A percentile compares a stretch with the other conserved stretches of the same genome.
Conservation (phyloP, 2,329 filamentous ascomycete genomes). For the Aspergillus sp. region DNA sequence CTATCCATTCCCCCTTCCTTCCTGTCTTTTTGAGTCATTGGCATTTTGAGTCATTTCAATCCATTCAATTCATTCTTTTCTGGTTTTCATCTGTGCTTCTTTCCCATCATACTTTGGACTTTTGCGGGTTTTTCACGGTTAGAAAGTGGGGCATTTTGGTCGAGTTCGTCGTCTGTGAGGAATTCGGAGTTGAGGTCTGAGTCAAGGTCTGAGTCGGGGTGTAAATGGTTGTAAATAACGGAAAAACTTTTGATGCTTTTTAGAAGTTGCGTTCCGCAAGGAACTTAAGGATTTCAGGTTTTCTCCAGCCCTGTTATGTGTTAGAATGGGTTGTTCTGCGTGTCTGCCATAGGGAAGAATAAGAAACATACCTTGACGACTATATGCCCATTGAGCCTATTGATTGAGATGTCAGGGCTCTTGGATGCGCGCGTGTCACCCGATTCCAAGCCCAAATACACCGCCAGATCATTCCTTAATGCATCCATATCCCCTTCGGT, state of each 20-base stretch:
- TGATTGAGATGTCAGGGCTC: slow-evolving; percentile 41
- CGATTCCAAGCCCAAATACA: slow-evolving; percentile 48
- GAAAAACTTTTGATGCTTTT: slow-evolving; percentile 5
- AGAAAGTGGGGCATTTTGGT: too few relatives aligned
- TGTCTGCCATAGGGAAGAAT: not conserved
- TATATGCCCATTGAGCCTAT: slow-evolving; percentile 62
- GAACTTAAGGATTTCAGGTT: slow-evolving; percentile 42
- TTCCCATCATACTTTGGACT: too few relatives aligned
- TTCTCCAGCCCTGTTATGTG: slow-evolving; percentile 40
- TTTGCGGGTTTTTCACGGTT: too few relatives aligned
- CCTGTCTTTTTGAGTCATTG: too few relatives aligned
- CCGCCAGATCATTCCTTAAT: slow-evolving; percentile 56
- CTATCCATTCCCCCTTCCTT: too few relatives aligned
- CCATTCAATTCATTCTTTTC: too few relatives aligned
- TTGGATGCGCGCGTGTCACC: slow-evolving; percentile 32
- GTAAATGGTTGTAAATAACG: not conserved
- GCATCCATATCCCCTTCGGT: slow-evolving; percentile 62
- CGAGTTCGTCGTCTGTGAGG: too few relatives aligned
- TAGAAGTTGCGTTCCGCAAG: slow-evolving; percentile 40
- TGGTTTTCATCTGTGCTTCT: too few relatives aligned
- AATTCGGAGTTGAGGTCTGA: too few relatives aligned
- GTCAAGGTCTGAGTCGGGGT: too few relatives aligned
- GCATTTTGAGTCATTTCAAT: too few relatives aligned
- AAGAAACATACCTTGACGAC: slow-evolving; percentile 55
- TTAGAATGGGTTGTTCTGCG: slow-evolving; percentile 5